phyloP scores from a whole-genome alignment of 306 rosid species.

The Sindora glabra region DNA sequence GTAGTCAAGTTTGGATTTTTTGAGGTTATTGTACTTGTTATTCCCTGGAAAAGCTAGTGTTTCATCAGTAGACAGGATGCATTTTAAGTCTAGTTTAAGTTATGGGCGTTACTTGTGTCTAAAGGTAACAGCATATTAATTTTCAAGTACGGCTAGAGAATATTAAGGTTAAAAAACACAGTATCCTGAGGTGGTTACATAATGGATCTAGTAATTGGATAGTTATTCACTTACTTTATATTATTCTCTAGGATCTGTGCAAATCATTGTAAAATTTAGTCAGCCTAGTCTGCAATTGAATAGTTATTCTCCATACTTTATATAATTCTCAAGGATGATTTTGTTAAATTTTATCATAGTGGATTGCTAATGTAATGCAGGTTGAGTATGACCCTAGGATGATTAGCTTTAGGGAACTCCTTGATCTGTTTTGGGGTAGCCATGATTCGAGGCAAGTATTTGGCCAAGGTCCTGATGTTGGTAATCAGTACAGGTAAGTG shows the following conservation, averaged over 20 bases:
- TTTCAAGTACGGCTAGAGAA: neutral
- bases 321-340: neutral
- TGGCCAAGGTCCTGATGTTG: constrained; percentile 99
- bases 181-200: neutral
- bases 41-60: neutral
- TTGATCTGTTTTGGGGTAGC: constrained; percentile 81
- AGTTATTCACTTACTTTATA: neutral
- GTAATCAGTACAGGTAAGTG: constrained; percentile 77
- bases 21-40: neutral
- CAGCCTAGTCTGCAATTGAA: neutral
- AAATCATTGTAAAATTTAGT: neutral
- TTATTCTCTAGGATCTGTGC: neutral
- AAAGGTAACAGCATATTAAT: neutral
- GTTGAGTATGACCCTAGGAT: constrained; percentile 72
- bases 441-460: constrained; percentile 92
- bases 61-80: neutral
- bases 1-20: neutral
- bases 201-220: neutral
- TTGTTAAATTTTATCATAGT: neutral
- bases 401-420: constrained; percentile 55
- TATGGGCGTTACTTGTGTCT: neutral
- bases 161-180: neutral
- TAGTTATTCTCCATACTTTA: neutral
- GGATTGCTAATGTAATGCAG: constrained; percentile 34
- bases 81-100: neutral